phyloP scores from a whole-genome alignment of 164 flowering plant species.

The Stephania yunnanensis region DNA sequence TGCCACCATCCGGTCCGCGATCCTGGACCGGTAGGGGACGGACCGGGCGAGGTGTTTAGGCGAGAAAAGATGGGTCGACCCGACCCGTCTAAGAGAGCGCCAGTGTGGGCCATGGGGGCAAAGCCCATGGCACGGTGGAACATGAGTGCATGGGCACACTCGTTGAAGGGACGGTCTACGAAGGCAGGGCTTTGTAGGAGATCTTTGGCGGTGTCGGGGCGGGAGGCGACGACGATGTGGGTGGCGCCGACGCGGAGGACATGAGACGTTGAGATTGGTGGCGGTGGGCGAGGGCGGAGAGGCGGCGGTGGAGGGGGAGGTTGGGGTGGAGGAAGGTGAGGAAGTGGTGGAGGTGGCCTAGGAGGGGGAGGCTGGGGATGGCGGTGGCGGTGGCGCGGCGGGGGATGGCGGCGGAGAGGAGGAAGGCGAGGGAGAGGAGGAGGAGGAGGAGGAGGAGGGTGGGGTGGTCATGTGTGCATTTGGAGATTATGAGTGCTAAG shows the following conservation, averaged over 20 bases:
- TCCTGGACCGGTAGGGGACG: constrained; percentile 17
- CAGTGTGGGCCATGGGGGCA: constrained; percentile 44
- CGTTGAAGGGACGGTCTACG: constrained; percentile 42
- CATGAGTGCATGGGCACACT: constrained; percentile 38
- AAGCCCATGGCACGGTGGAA: constrained; percentile 48
- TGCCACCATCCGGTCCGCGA: constrained; percentile 26
- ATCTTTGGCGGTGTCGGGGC: constrained; percentile 40
- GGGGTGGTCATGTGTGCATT: constrained; percentile 26
- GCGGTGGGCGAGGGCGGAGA: constrained; percentile 24
- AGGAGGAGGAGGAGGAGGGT: constrained; percentile 9
- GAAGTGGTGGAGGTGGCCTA: not conserved
- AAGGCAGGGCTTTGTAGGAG: constrained; percentile 36
- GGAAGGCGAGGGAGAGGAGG: constrained; percentile 16
- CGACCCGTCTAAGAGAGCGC: constrained; percentile 36
- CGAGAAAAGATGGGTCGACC: constrained; percentile 38
- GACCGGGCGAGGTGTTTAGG: constrained; percentile 29
- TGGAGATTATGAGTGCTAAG: constrained; percentile 26
- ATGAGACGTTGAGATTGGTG: constrained; percentile 31
- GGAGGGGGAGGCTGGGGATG: not conserved
- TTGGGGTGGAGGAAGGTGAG: constrained; percentile 31
- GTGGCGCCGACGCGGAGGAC: constrained; percentile 45
- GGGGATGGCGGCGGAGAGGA: constrained; percentile 37
- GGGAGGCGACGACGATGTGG: constrained; percentile 28
- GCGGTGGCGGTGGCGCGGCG: constrained; percentile 58
- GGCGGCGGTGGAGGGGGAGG: constrained; percentile 31